These are phyloP conservation scores for Zygosaccharomyces kombuchaensis DNA, from an alignment of 805 yeast genomes.

Conservation along the genomic window DNA sequence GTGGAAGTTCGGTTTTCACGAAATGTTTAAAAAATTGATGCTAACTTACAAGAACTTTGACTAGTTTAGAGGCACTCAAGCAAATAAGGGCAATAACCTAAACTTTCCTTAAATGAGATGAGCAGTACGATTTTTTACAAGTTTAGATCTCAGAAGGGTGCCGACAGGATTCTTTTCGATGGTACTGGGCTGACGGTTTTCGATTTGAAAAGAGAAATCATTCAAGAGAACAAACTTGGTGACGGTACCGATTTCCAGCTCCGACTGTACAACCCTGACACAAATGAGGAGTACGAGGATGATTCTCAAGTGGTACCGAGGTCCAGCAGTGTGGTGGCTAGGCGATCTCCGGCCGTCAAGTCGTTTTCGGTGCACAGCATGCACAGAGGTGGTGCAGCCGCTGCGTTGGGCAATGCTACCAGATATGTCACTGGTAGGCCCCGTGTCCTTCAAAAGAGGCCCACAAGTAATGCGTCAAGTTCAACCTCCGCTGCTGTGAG, in stretches of 20 bases:
- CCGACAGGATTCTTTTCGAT: slow-evolving; percentile 78
- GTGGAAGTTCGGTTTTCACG: slow-evolving; percentile 2
- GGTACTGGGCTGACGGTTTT: slow-evolving; percentile 96
- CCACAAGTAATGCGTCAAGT: slow-evolving; percentile 12
- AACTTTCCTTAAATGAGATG: slow-evolving; percentile 44
- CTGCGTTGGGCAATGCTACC: slow-evolving; percentile 54
- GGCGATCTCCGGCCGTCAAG: slow-evolving; percentile 66
- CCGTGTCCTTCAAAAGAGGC: slow-evolving; percentile 38
- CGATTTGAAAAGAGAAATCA: slow-evolving; percentile 88
- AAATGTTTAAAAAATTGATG: slow-evolving; percentile 3
- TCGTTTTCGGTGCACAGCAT: slow-evolving; percentile 23
- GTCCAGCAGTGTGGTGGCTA: slow-evolving; percentile 76
- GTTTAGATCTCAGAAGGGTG: slow-evolving; percentile 77
- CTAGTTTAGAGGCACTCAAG: neutral
- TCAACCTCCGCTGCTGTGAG: slow-evolving; percentile 36
- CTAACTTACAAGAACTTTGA: neutral
- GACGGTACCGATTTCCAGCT: slow-evolving; percentile 83
- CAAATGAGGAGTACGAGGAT: slow-evolving; percentile 71
- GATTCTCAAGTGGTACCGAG: slow-evolving; percentile 91
- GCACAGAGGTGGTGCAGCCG: slow-evolving; percentile 29
- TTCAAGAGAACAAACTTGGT: slow-evolving; percentile 72
- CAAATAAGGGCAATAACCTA: neutral
- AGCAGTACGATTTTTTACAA: slow-evolving; percentile 84
- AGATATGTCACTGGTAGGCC: slow-evolving; percentile 75
- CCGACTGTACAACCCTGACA: slow-evolving; percentile 64